Evolutionary conservation across 2,329 filamentous ascomycete species (phyloP).

Genomic region (Fusarium proliferatum): DNA sequence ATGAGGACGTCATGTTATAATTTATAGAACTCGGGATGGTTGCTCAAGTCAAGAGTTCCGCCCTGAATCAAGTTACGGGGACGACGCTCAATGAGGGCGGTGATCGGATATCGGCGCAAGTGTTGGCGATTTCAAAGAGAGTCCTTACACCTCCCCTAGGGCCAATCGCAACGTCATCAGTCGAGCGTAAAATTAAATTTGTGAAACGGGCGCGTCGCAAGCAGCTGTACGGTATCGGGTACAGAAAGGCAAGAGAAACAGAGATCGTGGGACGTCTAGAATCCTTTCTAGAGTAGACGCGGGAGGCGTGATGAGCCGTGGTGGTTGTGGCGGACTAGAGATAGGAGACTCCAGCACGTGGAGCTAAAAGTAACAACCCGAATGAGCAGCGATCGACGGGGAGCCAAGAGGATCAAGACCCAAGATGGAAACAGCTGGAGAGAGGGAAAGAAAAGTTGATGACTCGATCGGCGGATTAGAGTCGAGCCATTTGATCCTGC

Average conservation of each 20-base stretch:
- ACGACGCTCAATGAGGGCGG: slow-evolving; percentile 8
- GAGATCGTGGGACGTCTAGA: slow-evolving; percentile 36
- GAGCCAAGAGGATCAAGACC: slow-evolving; percentile 7
- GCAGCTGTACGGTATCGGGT: slow-evolving; percentile 11
- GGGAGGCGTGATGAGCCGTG: slow-evolving; percentile 32
- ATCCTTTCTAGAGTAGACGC: slow-evolving; percentile 18
- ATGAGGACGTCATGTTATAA: slow-evolving; percentile 62
- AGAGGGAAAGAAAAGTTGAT: slow-evolving; percentile 6
- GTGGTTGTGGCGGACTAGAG: slow-evolving; percentile 37
- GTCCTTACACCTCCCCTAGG: slow-evolving; percentile 28
- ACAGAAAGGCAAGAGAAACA: slow-evolving; percentile 11
- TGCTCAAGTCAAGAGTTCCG: slow-evolving; percentile 15
- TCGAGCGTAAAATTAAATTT: slow-evolving; percentile 13
- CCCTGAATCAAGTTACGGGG: not conserved
- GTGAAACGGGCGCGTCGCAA: slow-evolving; percentile 20
- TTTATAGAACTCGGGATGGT: not conserved
- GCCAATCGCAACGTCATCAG: slow-evolving; percentile 45
- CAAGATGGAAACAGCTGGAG: slow-evolving; percentile 1
- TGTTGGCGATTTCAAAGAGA: slow-evolving; percentile 33
- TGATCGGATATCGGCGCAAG: slow-evolving; percentile 36
- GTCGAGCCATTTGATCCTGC: not conserved
- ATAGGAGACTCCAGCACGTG: slow-evolving; percentile 45
- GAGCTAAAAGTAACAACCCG: slow-evolving; percentile 39
- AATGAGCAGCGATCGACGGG: slow-evolving; percentile 42
- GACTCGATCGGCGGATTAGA: not conserved